phyloP scores from a whole-genome alignment of 2,329 filamentous ascomycete species.

The Capronia americana region DNA sequence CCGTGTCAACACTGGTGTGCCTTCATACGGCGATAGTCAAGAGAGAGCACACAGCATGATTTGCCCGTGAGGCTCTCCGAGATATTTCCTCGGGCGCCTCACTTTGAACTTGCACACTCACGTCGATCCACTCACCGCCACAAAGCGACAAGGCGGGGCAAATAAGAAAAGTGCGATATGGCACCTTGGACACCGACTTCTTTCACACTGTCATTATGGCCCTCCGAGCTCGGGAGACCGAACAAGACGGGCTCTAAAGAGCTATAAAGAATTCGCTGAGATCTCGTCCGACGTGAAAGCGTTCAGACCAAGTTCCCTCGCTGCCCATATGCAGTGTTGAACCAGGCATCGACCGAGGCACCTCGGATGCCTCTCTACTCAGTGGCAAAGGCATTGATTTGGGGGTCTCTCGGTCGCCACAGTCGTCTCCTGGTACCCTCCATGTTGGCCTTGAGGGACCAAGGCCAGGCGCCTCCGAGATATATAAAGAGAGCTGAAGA shows the following conservation, averaged over 20 bases:
- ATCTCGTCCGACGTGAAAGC: background rate
- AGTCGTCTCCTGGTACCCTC: too few species aligned
- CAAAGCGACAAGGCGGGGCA: background rate
- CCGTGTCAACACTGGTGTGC: background rate
- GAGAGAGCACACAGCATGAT: background rate
- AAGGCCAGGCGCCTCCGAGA: too few species aligned
- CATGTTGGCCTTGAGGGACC: too few species aligned
- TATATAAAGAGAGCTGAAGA: too few species aligned
- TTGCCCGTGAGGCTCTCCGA: constrained; percentile 1
- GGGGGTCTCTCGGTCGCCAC: too few species aligned
- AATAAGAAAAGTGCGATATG: background rate
- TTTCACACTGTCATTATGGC: background rate
- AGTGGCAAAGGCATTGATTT: too few species aligned
- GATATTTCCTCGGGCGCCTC: constrained; percentile 3
- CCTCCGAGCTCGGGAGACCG: background rate
- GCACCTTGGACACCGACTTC: background rate
- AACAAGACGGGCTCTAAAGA: background rate
- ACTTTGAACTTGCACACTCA: constrained; percentile 6
- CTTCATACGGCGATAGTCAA: background rate
- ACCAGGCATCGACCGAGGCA: too few species aligned
- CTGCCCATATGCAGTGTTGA: background rate
- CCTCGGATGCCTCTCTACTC: too few species aligned
- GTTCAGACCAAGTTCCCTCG: background rate
- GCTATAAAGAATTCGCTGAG: background rate
- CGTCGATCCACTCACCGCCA: background rate